Percentiles rank a stretch among this genome's conserved stretches.
phyloP scores from a whole-genome alignment of 495 filamentous ascomycete genomes.

The Tuber melanosporum region DNA sequence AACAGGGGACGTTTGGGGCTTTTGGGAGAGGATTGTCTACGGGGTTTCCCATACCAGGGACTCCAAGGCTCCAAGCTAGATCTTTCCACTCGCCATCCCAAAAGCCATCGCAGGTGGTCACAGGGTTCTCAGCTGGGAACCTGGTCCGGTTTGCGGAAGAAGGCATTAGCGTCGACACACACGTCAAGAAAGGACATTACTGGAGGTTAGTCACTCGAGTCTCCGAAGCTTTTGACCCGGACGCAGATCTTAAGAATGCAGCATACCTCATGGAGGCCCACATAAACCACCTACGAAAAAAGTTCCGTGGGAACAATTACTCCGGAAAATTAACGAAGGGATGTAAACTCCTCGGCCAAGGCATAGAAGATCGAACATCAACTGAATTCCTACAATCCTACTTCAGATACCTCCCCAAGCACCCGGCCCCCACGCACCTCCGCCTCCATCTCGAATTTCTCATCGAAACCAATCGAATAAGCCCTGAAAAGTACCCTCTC shows the following conservation, averaged over 20 bases:
- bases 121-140: background rate
- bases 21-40: conserved; percentile 12
- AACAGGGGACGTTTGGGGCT: conserved; percentile 23
- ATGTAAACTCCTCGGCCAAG: conserved; percentile 44
- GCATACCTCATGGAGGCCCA: conserved; percentile 36
- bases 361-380: conserved; percentile 45
- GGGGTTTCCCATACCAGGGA: background rate
- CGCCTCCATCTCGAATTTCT: conserved; percentile 42
- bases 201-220: conserved; percentile 17
- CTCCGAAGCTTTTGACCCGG: conserved; percentile 19
- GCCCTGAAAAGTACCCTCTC: conserved; percentile 32
- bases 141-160: background rate
- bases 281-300: conserved; percentile 42
- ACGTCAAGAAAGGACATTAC: conserved; percentile 9
- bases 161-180: conserved; percentile 1
- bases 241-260: conserved; percentile 27
- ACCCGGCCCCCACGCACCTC: conserved; percentile 40
- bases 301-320: conserved; percentile 6
- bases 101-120: background rate
- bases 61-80: conserved; percentile 8
- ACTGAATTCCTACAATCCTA: conserved; percentile 51
- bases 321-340: background rate
- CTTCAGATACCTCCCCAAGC: conserved; percentile 41
- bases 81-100: conserved; percentile 15
- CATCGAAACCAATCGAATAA: conserved; percentile 41